Percentiles rank a stretch among this genome's conserved stretches.
These are phyloP conservation scores for Emmonsiellopsis sp. DNA, from an alignment of 2,329 filamentous ascomycete genomes.

Conservation along the genomic window DNA sequence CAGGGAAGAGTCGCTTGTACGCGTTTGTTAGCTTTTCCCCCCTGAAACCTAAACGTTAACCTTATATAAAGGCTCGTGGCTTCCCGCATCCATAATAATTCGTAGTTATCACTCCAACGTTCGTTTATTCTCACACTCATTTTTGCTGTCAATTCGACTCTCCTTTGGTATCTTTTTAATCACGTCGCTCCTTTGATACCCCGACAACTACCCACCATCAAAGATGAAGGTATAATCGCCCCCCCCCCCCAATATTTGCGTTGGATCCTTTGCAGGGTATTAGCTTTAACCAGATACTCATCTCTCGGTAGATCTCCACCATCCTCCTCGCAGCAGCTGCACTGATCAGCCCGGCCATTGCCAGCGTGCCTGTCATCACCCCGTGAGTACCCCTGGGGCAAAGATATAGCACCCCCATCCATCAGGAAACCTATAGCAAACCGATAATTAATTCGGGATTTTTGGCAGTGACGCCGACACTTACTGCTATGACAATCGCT, in stretches of 20 bases:
- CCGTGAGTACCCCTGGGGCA: background rate
- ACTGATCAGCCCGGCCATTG: background rate
- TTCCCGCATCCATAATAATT: no score
- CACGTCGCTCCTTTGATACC: no score
- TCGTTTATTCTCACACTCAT: no score
- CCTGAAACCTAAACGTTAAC: no score
- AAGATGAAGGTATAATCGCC: background rate
- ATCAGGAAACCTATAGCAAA: no score
- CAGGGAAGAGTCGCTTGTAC: no score
- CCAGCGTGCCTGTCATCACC: background rate
- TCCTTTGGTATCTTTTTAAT: no score
- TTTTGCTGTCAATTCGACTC: no score
- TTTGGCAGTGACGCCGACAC: background rate
- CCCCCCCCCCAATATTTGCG: background rate
- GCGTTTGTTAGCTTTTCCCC: no score
- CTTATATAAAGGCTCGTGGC: no score
- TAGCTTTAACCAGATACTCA: background rate
- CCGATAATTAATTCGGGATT: background rate
- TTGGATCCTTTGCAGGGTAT: background rate
- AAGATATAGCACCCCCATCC: background rate
- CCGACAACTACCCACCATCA: background rate
- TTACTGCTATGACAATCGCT: background rate
- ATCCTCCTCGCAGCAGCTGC: background rate
- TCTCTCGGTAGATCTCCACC: background rate
- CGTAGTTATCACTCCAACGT: no score